Percentiles rank a stretch among this genome's conserved stretches.
phyloP scores from a whole-genome alignment of 805 yeast genomes.

The Huiozyma naganishii region DNA sequence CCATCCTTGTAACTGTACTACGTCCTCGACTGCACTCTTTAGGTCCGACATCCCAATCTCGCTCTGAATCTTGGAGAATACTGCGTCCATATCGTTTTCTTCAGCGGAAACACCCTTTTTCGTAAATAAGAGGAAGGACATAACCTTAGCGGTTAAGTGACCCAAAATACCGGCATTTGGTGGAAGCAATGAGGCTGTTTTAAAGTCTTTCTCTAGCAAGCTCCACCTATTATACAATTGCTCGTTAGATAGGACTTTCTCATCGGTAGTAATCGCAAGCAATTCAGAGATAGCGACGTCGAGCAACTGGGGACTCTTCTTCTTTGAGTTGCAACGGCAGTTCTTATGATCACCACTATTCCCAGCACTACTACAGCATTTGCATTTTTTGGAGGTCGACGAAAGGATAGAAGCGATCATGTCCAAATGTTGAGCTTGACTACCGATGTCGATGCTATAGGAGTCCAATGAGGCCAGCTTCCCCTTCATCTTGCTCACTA shows the following conservation, averaged over 20 bases:
- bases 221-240: constrained; percentile 77
- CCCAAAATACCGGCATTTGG: constrained; percentile 95
- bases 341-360: constrained; percentile 1
- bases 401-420: constrained; percentile 19
- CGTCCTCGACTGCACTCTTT: constrained; percentile 87
- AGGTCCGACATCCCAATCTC: constrained; percentile 66
- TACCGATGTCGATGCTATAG: constrained; percentile 26
- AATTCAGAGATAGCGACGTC: constrained; percentile 33
- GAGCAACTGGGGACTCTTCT: constrained; percentile 13
- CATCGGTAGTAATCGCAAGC: constrained; percentile 26
- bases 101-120: constrained; percentile 70
- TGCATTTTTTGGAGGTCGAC: constrained; percentile 6
- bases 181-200: constrained; percentile 81
- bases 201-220: constrained; percentile 70
- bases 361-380: constrained; percentile 3
- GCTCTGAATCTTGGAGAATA: constrained; percentile 74
- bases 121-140: constrained; percentile 63
- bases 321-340: constrained; percentile 9
- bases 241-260: constrained; percentile 63
- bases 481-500: constrained; percentile 15
- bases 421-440: constrained; percentile 25
- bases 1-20: constrained; percentile 85
- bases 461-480: constrained; percentile 14
- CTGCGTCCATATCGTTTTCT: constrained; percentile 69
- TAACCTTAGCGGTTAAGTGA: constrained; percentile 68